Evolutionary conservation across 495 filamentous ascomycete genomes (phyloP), one percentile per base, ranked within the genome.

Genomic region (Hypoxylon rickii): DNA sequence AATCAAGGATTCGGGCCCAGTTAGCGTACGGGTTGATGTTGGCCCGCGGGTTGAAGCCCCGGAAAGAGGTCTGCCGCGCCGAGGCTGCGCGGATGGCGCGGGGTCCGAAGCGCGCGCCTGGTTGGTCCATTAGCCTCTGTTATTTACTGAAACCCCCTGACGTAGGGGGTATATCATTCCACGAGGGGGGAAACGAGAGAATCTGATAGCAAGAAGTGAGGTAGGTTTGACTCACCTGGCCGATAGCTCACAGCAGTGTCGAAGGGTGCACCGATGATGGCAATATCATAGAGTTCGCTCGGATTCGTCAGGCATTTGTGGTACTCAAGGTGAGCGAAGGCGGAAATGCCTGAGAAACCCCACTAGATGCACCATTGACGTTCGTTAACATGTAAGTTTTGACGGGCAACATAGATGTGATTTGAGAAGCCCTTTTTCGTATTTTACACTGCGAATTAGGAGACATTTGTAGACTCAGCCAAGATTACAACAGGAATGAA

Each of bases 221-320:
- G 8, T 24, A 22, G 19, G 40, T 19, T 31, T 3, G 33, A 53
- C 73, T 34, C 68, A 84, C 87, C 87, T 43, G 90, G 90, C 58
- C 90, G 75, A 72, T 93, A 93, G 58, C 76, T 85, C 13, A 89
- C 86, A 13, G 89, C 88, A 0, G 89, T 93, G 68, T 95, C 90
- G 64, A 95, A 95, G 0, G 90, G 90, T 1, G 83, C 89, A 1
- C 90, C 90, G 42, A 95, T 82, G 41, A 95, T 82, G 24, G 78
- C 90, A 55, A 95, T 91, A 66, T 95, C 90, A 59, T 85, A 93
- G 19, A 71, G 66, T 55, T 81, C 80, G 31, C 81, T 72, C 0
- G 86, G 88, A 39, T 82, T 80, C 22, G 84, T 85, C 2, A 94
- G 76, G 61, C 89, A 94, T 46, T 87, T 89, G 44, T 84, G 77